Conservation (phyloP, 2,329 filamentous ascomycete genomes). For the Nigrospora oryzae region DNA sequence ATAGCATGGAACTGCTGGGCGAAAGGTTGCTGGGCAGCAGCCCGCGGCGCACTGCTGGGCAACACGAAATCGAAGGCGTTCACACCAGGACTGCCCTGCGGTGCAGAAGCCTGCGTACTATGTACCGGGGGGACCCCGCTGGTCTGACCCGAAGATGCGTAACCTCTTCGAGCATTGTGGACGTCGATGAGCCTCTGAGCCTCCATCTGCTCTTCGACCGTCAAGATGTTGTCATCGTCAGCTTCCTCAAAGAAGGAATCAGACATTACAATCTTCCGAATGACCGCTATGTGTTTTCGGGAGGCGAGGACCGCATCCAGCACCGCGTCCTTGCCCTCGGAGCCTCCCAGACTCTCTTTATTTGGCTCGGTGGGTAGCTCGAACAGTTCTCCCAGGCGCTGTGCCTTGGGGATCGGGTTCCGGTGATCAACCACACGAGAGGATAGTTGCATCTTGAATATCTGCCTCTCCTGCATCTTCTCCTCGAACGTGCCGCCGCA, state of each 20-base stretch:
- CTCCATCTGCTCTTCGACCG: conserved; percentile 50
- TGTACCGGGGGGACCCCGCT: not conserved
- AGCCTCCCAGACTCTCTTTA: conserved; percentile 41
- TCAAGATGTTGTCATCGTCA: conserved; percentile 43
- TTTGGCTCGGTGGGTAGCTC: conserved; percentile 43
- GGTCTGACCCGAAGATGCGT: not conserved
- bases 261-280: conserved; percentile 54
- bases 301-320: conserved; percentile 40
- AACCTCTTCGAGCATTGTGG: conserved; percentile 7
- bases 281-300: conserved; percentile 23
- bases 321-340: conserved; percentile 54
- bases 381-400: conserved; percentile 49
- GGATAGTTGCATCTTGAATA: conserved; percentile 79
- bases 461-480: conserved; percentile 59
- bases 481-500: conserved; percentile 74
- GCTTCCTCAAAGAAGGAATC: conserved; percentile 69
- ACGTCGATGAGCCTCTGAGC: conserved; percentile 31
- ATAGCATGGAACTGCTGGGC: not conserved
- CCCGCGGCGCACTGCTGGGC: not conserved
- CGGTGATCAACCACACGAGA: conserved; percentile 77
- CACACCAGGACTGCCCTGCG: not conserved
- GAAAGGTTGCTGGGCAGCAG: not conserved
- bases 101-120: not conserved
- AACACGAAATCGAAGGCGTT: too few species aligned
- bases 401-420: conserved; percentile 61